A percentile compares a stretch with the other conserved stretches of the same genome.
phyloP scores from a whole-genome alignment of 176 grass and related monocot genomes.

The Eremochloa ophiuroides region DNA sequence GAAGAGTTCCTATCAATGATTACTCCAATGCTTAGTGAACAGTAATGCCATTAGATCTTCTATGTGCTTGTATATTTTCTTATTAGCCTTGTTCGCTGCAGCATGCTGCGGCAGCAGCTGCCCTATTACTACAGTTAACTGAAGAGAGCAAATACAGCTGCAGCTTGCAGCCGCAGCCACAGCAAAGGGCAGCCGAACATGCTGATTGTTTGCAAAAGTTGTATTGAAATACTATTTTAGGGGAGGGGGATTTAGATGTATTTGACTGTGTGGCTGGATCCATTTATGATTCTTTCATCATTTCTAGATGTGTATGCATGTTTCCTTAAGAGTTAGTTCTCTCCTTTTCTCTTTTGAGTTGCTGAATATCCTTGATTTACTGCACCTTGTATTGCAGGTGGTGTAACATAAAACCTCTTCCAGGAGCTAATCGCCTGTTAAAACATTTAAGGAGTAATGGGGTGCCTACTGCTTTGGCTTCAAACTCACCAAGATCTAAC shows the following conservation, averaged over 20 bases:
- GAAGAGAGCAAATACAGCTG: too few species aligned
- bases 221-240: background rate
- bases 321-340: background rate
- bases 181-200: too few species aligned
- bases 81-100: too few species aligned
- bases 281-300: background rate
- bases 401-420: slow-evolving; percentile 89
- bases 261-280: background rate
- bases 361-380: background rate
- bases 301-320: background rate
- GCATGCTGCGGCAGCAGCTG: too few species aligned
- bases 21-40: slow-evolving; percentile 67
- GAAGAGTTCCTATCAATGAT: slow-evolving; percentile 74
- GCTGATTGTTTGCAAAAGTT: background rate
- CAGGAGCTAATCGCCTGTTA: slow-evolving; percentile 73
- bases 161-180: too few species aligned
- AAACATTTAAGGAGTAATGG: slow-evolving; percentile 63
- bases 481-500: slow-evolving; percentile 83
- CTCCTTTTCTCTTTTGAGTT: background rate
- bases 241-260: background rate
- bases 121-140: too few species aligned
- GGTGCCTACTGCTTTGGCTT: slow-evolving; percentile 79
- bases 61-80: slow-evolving; percentile 21
- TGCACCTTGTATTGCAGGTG: slow-evolving; percentile 52
- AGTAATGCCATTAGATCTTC: slow-evolving; percentile 44